Evolutionary conservation across 306 rosid genomes (phyloP).

Genomic region (Biancaea sappan): DNA sequence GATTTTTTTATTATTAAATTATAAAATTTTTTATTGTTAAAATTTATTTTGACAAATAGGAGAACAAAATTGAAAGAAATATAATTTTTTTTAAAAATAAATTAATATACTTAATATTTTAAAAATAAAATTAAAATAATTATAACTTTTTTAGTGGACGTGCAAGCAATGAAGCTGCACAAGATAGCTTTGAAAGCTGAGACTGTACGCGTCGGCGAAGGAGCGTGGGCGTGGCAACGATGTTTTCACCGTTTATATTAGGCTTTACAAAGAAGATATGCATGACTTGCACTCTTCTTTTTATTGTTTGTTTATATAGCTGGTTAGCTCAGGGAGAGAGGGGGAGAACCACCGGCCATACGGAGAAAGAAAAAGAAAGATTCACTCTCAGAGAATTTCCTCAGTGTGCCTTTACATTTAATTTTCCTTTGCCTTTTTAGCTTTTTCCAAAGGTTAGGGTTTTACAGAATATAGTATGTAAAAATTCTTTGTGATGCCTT

Average conservation of each 20-base stretch:
- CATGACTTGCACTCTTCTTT: slow-evolving; percentile 41
- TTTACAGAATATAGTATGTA: slow-evolving; percentile 20
- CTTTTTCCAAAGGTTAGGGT: slow-evolving; percentile 51
- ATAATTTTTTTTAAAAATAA: too few relatives aligned
- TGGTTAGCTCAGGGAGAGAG: neutral
- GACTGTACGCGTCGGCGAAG: slow-evolving; percentile 23
- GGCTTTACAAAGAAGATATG: slow-evolving; percentile 34
- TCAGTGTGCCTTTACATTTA: slow-evolving; percentile 38
- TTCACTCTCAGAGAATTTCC: slow-evolving; percentile 30
- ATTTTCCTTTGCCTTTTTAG: slow-evolving; percentile 29
- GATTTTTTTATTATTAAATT: too few relatives aligned
- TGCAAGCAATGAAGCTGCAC: neutral
- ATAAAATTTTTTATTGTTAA: too few relatives aligned
- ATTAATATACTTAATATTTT: too few relatives aligned
- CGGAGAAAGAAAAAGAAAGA: slow-evolving; percentile 6
- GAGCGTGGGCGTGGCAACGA: slow-evolving; percentile 42
- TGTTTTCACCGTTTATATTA: neutral
- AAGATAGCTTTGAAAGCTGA: neutral
- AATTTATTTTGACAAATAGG: too few relatives aligned
- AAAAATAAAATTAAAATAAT: too few relatives aligned
- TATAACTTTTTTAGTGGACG: too few relatives aligned
- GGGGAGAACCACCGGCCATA: slow-evolving; percentile 17
- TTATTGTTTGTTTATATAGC: slow-evolving; percentile 5
- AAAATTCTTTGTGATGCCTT: slow-evolving; percentile 16
- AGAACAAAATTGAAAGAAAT: too few relatives aligned